Conservation (phyloP, 176 grass and related monocot species). For the Otatea glauca region DNA sequence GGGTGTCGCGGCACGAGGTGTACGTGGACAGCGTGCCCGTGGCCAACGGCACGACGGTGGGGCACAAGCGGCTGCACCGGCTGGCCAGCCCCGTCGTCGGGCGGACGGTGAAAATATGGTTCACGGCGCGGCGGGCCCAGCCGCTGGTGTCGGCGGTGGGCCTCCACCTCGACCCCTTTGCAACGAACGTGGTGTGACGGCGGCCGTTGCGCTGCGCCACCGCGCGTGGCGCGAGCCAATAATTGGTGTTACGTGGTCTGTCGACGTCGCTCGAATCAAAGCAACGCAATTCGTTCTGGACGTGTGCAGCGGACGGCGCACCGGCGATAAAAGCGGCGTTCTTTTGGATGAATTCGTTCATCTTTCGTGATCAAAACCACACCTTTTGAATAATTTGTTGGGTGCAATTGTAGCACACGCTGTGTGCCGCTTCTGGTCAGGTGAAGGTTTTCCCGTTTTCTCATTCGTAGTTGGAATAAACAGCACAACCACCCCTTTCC, state of each 20-base stretch:
- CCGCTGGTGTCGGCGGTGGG: constrained; percentile 81
- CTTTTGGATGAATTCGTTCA: background rate
- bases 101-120: constrained; percentile 60
- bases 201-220: background rate
- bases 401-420: background rate
- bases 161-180: constrained; percentile 75
- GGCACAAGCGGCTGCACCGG: constrained; percentile 91
- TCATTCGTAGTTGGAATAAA: background rate
- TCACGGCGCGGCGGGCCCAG: constrained; percentile 55
- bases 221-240: background rate
- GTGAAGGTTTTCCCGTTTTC: background rate
- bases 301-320: background rate
- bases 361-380: background rate
- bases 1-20: constrained; percentile 68
- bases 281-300: background rate
- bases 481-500: background rate
- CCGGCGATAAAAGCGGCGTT: background rate
- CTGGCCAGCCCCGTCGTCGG: constrained; percentile 51
- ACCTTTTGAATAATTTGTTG: background rate
- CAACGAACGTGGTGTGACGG: constrained; percentile 23
- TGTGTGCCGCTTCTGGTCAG: no score
- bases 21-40: constrained; percentile 57
- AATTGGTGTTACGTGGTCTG: background rate
- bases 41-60: constrained; percentile 71
- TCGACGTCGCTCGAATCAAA: background rate